A percentile compares a stretch with the other conserved stretches of the same genome.
phyloP scores from a whole-genome alignment of 2,329 filamentous ascomycete genomes.

The Penicillium sp. region DNA sequence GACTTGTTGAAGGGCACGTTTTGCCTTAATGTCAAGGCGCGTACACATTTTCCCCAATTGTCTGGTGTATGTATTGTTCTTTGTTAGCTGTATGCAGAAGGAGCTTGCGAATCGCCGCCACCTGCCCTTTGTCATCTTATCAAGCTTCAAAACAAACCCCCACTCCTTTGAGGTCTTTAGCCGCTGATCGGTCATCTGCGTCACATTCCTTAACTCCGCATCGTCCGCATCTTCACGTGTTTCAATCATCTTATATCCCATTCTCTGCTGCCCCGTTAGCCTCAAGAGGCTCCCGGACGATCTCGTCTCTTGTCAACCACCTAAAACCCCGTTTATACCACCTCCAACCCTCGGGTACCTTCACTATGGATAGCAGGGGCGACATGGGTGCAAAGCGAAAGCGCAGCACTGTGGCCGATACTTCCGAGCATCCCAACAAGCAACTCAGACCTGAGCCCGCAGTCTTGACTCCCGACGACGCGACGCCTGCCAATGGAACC shows the following conservation, averaged over 20 bases:
- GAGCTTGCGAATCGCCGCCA: conserved; percentile 28
- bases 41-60: conserved; percentile 7
- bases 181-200: conserved; percentile 13
- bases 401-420: conserved; percentile 52
- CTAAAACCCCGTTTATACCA: conserved; percentile 7
- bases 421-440: conserved; percentile 55
- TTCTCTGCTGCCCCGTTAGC: conserved; percentile 11
- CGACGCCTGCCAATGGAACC: conserved; percentile 45
- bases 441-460: conserved; percentile 53
- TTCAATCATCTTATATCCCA: not conserved
- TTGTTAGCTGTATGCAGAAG: conserved; percentile 32
- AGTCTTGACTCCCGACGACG: conserved; percentile 41
- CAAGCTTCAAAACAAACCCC: not conserved
- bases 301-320: conserved; percentile 11
- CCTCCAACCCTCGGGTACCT: conserved; percentile 9
- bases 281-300: conserved; percentile 16
- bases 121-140: not conserved
- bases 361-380: conserved; percentile 51
- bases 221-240: conserved; percentile 4
- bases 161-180: conserved; percentile 4
- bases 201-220: conserved; percentile 14
- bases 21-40: conserved; percentile 7
- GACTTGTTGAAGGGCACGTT: not conserved
- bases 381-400: conserved; percentile 56
- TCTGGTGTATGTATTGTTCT: conserved; percentile 38